phyloP scores from a whole-genome alignment of 805 yeast species.

The Saccharomycopsis microspora region DNA sequence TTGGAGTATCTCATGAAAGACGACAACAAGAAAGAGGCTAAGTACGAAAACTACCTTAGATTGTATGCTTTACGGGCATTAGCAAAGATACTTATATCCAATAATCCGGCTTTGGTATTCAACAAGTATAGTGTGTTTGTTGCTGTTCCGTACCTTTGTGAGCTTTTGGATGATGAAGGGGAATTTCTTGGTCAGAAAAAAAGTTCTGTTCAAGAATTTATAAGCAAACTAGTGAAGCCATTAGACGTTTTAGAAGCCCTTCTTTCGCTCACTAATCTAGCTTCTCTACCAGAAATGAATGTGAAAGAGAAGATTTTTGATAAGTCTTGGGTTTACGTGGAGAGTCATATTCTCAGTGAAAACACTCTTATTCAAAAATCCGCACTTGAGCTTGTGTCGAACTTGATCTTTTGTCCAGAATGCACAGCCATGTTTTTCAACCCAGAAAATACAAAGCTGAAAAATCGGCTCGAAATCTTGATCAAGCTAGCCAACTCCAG shows the following conservation, averaged over 20 bases:
- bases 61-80: conserved; percentile 29
- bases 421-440: conserved; percentile 21
- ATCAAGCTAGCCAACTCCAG: conserved; percentile 19
- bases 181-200: neutral
- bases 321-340: conserved; percentile 22
- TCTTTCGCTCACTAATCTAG: conserved; percentile 38
- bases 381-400: conserved; percentile 37
- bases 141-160: conserved; percentile 36
- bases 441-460: conserved; percentile 17
- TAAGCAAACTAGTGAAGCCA: conserved; percentile 16
- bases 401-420: conserved; percentile 27
- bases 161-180: conserved; percentile 32
- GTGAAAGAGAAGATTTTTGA: conserved; percentile 26
- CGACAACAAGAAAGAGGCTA: conserved; percentile 18
- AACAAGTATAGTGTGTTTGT: conserved; percentile 29
- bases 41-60: conserved; percentile 17
- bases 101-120: conserved; percentile 31
- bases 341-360: conserved; percentile 24
- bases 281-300: conserved; percentile 27
- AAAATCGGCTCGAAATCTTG: conserved; percentile 17
- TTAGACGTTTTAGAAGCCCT: conserved; percentile 35
- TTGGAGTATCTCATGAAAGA: conserved; percentile 29
- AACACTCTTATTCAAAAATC: conserved; percentile 33
- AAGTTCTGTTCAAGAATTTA: conserved; percentile 1
- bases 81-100: conserved; percentile 34